These are phyloP conservation scores for Teratosphaeria viscida DNA, from an alignment of 2,329 filamentous ascomycete genomes.

Conservation along the genomic window DNA sequence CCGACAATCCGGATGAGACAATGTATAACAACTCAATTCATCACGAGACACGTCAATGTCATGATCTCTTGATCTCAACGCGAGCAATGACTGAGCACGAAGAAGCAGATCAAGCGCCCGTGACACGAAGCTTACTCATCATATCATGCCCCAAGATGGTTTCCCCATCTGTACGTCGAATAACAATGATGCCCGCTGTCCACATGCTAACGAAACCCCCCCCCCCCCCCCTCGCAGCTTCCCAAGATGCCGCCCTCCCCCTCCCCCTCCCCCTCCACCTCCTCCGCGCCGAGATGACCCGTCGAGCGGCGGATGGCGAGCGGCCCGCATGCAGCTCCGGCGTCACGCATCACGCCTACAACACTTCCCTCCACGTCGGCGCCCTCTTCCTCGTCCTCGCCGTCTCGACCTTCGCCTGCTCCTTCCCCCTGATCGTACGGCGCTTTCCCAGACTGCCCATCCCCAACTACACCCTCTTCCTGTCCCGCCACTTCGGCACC, in stretches of 20 bases:
- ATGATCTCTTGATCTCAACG: neutral
- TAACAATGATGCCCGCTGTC: neutral
- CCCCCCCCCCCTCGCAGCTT: neutral
- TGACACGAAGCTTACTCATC: neutral
- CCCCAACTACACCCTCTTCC: slow-evolving; percentile 48
- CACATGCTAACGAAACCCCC: neutral
- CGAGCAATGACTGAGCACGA: neutral
- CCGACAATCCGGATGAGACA: neutral
- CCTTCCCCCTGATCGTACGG: slow-evolving; percentile 50
- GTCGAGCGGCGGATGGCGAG: slow-evolving; percentile 34
- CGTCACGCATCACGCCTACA: slow-evolving; percentile 38
- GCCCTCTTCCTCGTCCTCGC: slow-evolving; percentile 48
- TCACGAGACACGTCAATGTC: neutral
- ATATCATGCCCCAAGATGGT: neutral
- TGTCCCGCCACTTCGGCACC: slow-evolving; percentile 49
- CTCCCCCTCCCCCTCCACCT: slow-evolving; percentile 28
- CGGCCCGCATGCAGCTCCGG: slow-evolving; percentile 46
- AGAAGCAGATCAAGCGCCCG: neutral
- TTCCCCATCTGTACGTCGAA: neutral
- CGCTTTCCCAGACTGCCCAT: slow-evolving; percentile 51
- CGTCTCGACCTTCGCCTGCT: slow-evolving; percentile 48
- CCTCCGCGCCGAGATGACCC: slow-evolving; percentile 40
- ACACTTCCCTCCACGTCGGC: slow-evolving; percentile 46
- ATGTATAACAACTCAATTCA: too few relatives aligned
- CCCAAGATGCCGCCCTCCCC: slow-evolving; percentile 16